phyloP scores from a whole-genome alignment of 495 filamentous ascomycete species.

The Lasiosphaeria ovina region DNA sequence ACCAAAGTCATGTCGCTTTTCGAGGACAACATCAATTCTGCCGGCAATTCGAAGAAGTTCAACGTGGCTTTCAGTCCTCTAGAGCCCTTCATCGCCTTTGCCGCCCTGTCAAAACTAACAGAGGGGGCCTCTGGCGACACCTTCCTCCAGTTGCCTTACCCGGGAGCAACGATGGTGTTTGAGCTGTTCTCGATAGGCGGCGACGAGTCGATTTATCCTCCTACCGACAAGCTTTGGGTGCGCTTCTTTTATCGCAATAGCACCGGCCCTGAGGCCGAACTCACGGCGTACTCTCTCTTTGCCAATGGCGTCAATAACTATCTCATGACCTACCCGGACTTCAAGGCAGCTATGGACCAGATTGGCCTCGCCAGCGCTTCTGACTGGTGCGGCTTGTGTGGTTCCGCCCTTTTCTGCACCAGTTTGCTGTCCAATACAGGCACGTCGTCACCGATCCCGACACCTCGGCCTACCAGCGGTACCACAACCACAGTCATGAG shows the following conservation, averaged over 20 bases:
- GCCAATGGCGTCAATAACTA: constrained; percentile 26
- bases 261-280: constrained; percentile 20
- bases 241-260: constrained; percentile 42
- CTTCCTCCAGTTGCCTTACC: constrained; percentile 36
- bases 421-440: constrained; percentile 6
- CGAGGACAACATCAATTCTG: constrained; percentile 28
- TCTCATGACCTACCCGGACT: constrained; percentile 28
- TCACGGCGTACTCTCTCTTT: constrained; percentile 34
- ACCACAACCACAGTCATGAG: constrained; percentile 12
- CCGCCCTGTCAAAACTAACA: constrained; percentile 33
- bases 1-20: constrained; percentile 29
- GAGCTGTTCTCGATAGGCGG: constrained; percentile 40
- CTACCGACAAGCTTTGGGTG: constrained; percentile 31
- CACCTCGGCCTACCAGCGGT: neutral
- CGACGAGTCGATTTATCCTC: constrained; percentile 22
- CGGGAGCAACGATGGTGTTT: constrained; percentile 42
- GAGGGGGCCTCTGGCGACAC: constrained; percentile 14
- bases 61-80: constrained; percentile 42
- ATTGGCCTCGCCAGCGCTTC: constrained; percentile 24
- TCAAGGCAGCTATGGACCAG: constrained; percentile 22
- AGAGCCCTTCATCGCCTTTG: constrained; percentile 44
- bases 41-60: constrained; percentile 33
- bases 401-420: constrained; percentile 30
- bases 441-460: neutral
- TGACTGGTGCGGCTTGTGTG: constrained; percentile 35